A percentile compares a stretch with the other conserved stretches of the same genome.
These are phyloP conservation scores for Amauroascus niger DNA, from an alignment of 2,329 filamentous ascomycete genomes.

Conservation along the genomic window DNA sequence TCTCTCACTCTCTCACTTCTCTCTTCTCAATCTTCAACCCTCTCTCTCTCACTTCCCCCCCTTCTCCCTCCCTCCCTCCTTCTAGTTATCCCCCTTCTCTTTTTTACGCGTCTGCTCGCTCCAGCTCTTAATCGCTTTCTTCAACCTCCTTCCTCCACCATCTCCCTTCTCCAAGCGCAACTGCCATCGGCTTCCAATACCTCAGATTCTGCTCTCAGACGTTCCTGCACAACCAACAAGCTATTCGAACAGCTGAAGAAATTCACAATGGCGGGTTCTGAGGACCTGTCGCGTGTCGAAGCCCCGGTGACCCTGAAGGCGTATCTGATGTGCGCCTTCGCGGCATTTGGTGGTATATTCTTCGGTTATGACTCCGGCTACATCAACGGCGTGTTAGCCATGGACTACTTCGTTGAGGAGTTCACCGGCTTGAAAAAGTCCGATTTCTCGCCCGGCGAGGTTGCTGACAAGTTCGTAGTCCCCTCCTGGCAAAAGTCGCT, in stretches of 20 bases:
- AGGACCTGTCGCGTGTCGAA: conserved; percentile 47
- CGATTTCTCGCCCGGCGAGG: conserved; percentile 14
- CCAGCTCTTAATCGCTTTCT: no score
- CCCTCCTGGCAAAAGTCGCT: conserved; percentile 47
- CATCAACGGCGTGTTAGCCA: conserved; percentile 45
- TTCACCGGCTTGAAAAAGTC: conserved; percentile 23
- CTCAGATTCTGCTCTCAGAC: neutral
- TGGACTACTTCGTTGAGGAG: conserved; percentile 38
- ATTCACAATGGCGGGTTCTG: conserved; percentile 30
- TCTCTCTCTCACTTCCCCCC: neutral
- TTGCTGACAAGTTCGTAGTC: conserved; percentile 30
- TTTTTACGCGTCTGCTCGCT: no score
- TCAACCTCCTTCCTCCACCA: neutral
- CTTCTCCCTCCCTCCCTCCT: neutral
- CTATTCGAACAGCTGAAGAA: neutral
- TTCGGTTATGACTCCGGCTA: conserved; percentile 53
- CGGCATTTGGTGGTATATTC: conserved; percentile 52
- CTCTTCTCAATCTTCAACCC: neutral
- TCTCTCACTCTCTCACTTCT: neutral
- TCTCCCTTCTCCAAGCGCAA: neutral
- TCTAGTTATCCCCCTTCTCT: no score
- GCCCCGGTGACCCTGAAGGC: conserved; percentile 51
- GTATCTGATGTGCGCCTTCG: conserved; percentile 52
- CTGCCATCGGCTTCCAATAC: neutral
- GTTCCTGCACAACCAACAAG: no score